Conservation (phyloP, 2,329 filamentous ascomycete species). For the Aspergillus sp. region DNA sequence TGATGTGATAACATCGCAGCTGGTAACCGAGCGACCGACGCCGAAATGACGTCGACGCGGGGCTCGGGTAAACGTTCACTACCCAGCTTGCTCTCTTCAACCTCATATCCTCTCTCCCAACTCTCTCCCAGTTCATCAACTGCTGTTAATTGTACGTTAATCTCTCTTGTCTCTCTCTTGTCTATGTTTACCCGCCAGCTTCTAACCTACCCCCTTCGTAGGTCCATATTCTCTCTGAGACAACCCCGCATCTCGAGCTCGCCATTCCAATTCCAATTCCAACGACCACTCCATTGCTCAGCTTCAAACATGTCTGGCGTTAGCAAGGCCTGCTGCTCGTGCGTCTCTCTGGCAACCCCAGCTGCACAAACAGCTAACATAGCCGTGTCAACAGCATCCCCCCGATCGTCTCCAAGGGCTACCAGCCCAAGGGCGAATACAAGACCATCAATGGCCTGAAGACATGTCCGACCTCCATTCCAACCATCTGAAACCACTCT, state of each 20-base stretch:
- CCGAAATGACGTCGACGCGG: constrained; percentile 12
- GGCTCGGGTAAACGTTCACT: neutral
- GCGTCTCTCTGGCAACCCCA: constrained; percentile 5
- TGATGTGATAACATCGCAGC: neutral
- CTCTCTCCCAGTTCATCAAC: neutral
- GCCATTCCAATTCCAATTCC: neutral
- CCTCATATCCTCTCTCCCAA: neutral
- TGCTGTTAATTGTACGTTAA: constrained; percentile 1
- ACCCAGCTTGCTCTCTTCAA: neutral
- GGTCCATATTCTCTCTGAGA: constrained; percentile 14
- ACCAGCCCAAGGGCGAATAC: constrained; percentile 59
- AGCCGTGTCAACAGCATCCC: constrained; percentile 35
- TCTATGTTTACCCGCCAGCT: constrained; percentile 22
- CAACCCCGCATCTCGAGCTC: constrained; percentile 6
- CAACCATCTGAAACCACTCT: neutral
- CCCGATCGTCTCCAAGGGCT: constrained; percentile 44
- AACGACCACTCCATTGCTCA: constrained; percentile 22
- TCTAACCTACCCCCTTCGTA: constrained; percentile 26
- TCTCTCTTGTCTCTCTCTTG: neutral
- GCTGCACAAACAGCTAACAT: neutral
- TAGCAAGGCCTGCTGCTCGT: constrained; percentile 49
- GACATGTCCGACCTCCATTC: constrained; percentile 49
- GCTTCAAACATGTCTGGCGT: constrained; percentile 38
- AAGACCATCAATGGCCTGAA: constrained; percentile 61
- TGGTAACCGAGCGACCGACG: neutral